phyloP scores from a whole-genome alignment of 495 filamentous ascomycete genomes.

The Aspergillus diversus region DNA sequence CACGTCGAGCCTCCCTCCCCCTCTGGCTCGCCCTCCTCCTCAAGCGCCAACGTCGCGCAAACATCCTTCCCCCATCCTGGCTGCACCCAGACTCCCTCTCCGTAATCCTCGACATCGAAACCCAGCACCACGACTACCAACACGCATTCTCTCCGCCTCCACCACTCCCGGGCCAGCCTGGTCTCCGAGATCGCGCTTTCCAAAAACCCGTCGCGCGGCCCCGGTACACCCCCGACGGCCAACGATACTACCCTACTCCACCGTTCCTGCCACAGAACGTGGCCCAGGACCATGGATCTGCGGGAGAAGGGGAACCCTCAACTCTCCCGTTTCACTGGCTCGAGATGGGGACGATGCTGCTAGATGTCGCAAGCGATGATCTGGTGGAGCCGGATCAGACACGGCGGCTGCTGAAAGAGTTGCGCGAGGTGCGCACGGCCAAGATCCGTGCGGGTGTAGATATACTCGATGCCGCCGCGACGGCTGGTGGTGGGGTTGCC shows the following conservation, averaged over 20 bases:
- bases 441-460: conserved; percentile 81
- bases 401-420: conserved; percentile 73
- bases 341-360: conserved; percentile 80
- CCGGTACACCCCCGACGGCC: conserved; percentile 45
- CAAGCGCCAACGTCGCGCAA: conserved; percentile 91
- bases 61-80: conserved; percentile 91
- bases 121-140: conserved; percentile 57
- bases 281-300: conserved; percentile 30
- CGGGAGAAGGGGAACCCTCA: conserved; percentile 38
- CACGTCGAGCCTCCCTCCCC: conserved; percentile 77
- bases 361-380: conserved; percentile 85
- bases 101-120: conserved; percentile 79
- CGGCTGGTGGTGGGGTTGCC: conserved; percentile 66
- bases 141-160: conserved; percentile 76
- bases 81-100: conserved; percentile 72
- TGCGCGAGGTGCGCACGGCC: conserved; percentile 85
- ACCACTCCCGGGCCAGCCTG: conserved; percentile 55
- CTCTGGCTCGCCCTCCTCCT: conserved; percentile 98
- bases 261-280: conserved; percentile 49
- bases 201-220: conserved; percentile 34
- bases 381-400: conserved; percentile 75
- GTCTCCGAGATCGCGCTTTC: conserved; percentile 34
- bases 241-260: conserved; percentile 45
- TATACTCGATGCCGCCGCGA: conserved; percentile 64
- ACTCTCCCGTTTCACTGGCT: conserved; percentile 93